Base-by-base conservation (phyloP, 139 green algal species). In the Chlorella sp. region DNA sequence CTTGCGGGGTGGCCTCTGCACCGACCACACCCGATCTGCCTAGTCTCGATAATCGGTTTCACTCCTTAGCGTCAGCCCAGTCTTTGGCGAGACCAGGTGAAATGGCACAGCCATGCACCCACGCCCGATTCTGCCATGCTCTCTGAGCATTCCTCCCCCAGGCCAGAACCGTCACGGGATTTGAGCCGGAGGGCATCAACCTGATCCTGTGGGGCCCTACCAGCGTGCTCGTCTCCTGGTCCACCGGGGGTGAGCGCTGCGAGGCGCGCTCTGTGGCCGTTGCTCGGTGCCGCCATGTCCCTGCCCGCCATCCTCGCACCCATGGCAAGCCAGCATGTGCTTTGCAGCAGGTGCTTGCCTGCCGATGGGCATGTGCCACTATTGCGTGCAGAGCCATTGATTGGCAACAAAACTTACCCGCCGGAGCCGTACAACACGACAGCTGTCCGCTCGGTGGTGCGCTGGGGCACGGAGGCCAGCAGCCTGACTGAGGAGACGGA, bases 101-200 rank as follows among this genome's bases (percentile, higher is more conserved):
- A n/a, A n/a, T n/a, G n/a, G n/a, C n/a, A n/a, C n/a, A n/a, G n/a
- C n/a, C n/a, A n/a, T n/a, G n/a, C n/a, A n/a, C n/a, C n/a, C n/a
- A n/a, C n/a, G n/a, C n/a, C n/a, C n/a, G n/a, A n/a, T n/a, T n/a
- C n/a, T n/a, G n/a, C n/a, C n/a, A n/a, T n/a, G n/a, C n/a, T n/a
- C n/a, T n/a, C n/a, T n/a, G n/a, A n/a, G n/a, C n/a, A n/a, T 11
- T 54, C 46, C 46, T 54, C 46, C 51, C 2, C 2, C 74, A 80
- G 74, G 74, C 74, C 20, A 51, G 74, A 19, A 80, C 74, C 3
- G 74, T 80, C 17, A 65, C 14, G 16, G 74, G 74, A 0, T 80
- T 80, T n/a, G n/a, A 80, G 46, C 74, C 74, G 19, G 74, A 80
- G 48, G 74, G 74, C 32, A 65, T 80, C 7, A 51, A 80, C 74